Conservation (phyloP, 306 rosid species). For the Alnus rubra region DNA sequence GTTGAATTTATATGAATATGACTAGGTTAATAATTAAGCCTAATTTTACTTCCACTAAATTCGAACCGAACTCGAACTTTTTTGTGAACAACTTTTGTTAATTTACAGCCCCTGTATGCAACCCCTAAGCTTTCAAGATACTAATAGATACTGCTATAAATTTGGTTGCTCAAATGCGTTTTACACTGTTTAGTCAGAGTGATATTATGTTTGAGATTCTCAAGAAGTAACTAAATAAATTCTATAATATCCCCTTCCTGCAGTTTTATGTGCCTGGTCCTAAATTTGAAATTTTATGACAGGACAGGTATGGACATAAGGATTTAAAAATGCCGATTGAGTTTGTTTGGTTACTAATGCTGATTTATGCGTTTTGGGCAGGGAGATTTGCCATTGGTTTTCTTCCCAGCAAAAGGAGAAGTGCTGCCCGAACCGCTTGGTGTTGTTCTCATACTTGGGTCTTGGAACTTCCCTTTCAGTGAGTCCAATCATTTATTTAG, state of each 20-base stretch:
- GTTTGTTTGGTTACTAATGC: constrained; percentile 1
- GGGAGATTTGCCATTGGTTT: constrained; percentile 53
- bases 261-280: not conserved
- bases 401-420: constrained; percentile 75
- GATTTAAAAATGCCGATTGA: not conserved
- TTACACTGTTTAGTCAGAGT: not conserved
- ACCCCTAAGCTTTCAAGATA: not conserved
- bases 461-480: constrained; percentile 94
- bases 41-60: too few relatives aligned
- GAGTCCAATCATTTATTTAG: constrained; percentile 38
- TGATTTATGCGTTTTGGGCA: constrained; percentile 25
- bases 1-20: too few relatives aligned
- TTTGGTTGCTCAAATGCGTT: not conserved
- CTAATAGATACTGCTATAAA: too few relatives aligned
- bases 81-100: too few relatives aligned
- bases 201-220: not conserved
- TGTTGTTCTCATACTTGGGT: constrained; percentile 70
- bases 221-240: not conserved
- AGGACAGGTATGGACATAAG: not conserved
- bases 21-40: too few relatives aligned
- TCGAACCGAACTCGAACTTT: too few relatives aligned
- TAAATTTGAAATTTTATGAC: too few relatives aligned
- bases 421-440: constrained; percentile 82
- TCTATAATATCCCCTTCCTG: not conserved
- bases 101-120: too few relatives aligned